Evolutionary conservation across 2,329 filamentous ascomycete species (phyloP).

Genomic region (Bipolaris cookei): DNA sequence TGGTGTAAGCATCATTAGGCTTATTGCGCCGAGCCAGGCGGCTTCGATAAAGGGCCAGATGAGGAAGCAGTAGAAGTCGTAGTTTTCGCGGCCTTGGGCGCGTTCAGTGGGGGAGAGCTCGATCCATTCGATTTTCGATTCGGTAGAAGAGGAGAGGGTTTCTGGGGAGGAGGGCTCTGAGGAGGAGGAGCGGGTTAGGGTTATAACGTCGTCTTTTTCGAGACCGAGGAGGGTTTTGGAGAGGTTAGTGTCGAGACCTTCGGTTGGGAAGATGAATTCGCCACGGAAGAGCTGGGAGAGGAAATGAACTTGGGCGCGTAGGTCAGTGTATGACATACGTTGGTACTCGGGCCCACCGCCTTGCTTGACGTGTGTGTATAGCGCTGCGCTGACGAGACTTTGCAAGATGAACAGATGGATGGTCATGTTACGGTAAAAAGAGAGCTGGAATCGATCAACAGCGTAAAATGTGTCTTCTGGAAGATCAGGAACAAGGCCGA

Average conservation of each 20-base stretch:
- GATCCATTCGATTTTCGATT: constrained; percentile 62
- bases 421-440: constrained; percentile 99
- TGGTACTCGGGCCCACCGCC: constrained; percentile 86
- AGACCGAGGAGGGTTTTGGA: constrained; percentile 78
- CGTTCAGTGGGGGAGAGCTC: constrained; percentile 80
- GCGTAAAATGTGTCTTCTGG: constrained; percentile 93
- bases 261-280: constrained; percentile 95
- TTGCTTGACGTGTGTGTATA: constrained; percentile 90
- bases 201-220: constrained; percentile 78
- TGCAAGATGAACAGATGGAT: constrained; percentile 97
- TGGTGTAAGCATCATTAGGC: constrained; percentile 83
- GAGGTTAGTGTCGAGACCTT: constrained; percentile 80
- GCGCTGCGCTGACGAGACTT: constrained; percentile 83
- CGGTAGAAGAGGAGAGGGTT: background rate
- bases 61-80: constrained; percentile 97
- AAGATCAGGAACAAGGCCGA: constrained; percentile 78
- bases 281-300: constrained; percentile 89
- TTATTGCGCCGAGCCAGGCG: constrained; percentile 88
- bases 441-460: constrained; percentile 92
- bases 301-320: constrained; percentile 83
- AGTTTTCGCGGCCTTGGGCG: constrained; percentile 84
- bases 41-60: constrained; percentile 99
- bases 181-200: constrained; percentile 60
- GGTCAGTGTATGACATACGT: constrained; percentile 74
- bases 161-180: constrained; percentile 46